Evolutionary conservation across 257 asterid species (phyloP).

Genomic region (Plantago major): DNA sequence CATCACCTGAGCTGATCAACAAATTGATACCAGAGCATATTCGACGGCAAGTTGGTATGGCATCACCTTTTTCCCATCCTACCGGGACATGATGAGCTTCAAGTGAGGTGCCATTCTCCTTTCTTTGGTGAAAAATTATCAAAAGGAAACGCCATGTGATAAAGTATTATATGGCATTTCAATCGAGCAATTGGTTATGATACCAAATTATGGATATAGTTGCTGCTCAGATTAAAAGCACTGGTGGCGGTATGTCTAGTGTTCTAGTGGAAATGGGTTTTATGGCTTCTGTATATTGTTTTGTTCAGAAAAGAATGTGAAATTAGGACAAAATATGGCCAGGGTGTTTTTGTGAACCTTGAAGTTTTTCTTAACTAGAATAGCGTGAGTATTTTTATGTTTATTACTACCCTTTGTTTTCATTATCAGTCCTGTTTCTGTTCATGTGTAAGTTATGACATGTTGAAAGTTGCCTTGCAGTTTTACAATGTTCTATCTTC

Average conservation of each 20-base stretch:
- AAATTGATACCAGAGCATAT: constrained; percentile 50
- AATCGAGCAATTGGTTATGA: constrained; percentile 28
- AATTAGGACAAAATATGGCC: constrained; percentile 20
- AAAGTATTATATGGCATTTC: constrained; percentile 19
- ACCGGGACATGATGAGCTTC: constrained; percentile 32
- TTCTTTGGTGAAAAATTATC: constrained; percentile 22
- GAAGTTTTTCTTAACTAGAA: too few relatives aligned
- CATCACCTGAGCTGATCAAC: constrained; percentile 71
- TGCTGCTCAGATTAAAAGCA: constrained; percentile 28
- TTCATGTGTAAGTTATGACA: too few relatives aligned
- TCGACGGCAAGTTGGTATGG: constrained; percentile 35
- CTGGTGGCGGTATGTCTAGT: constrained; percentile 22
- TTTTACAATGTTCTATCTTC: too few relatives aligned
- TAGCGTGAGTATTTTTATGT: too few relatives aligned
- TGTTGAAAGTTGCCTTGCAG: too few relatives aligned
- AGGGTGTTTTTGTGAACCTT: too few relatives aligned
- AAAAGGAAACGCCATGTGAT: constrained; percentile 13
- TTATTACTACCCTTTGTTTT: too few relatives aligned
- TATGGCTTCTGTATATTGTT: constrained; percentile 60
- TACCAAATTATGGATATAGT: constrained; percentile 32
- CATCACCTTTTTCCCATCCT: constrained; percentile 29
- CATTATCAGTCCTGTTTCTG: too few relatives aligned
- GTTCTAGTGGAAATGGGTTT: constrained; percentile 28
- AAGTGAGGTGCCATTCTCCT: too few relatives aligned
- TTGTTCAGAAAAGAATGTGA: constrained; percentile 30